Conservation (phyloP, 2,329 filamentous ascomycete genomes). For the Aspergillus costaricaensis region DNA sequence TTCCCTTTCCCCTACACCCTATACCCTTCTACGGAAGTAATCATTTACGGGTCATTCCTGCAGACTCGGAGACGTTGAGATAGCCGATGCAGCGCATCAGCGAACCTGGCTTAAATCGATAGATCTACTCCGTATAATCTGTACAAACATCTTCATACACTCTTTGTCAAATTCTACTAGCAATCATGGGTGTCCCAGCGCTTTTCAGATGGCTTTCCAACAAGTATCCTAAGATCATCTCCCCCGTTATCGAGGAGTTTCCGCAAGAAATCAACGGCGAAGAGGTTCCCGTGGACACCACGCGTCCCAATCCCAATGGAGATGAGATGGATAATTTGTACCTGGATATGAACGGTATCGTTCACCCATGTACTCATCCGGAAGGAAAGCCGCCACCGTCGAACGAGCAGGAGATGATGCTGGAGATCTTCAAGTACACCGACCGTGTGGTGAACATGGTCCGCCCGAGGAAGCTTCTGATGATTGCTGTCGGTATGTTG, state of each 20-base stretch:
- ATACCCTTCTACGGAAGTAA: not conserved
- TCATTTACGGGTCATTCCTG: not conserved
- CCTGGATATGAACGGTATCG: constrained; percentile 99
- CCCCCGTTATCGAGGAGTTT: constrained; percentile 81
- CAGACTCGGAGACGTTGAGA: constrained; percentile 6
- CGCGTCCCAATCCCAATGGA: constrained; percentile 87
- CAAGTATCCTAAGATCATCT: constrained; percentile 98
- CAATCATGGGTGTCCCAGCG: constrained; percentile 84
- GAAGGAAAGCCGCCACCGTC: constrained; percentile 88
- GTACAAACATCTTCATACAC: not conserved
- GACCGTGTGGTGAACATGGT: constrained; percentile 99
- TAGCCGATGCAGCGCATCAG: constrained; percentile 22
- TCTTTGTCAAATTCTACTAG: constrained; percentile 15
- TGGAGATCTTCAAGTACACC: constrained; percentile 98
- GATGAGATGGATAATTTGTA: constrained; percentile 98
- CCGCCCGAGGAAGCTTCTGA: constrained; percentile 87
- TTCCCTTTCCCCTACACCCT: not conserved
- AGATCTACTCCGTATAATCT: constrained; percentile 7
- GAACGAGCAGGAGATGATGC: constrained; percentile 99
- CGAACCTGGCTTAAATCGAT: constrained; percentile 11
- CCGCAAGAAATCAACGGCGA: constrained; percentile 81
- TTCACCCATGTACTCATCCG: constrained; percentile 96
- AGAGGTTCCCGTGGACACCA: constrained; percentile 80
- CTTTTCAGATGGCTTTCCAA: constrained; percentile 95
- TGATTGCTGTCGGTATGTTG: constrained; percentile 84